Conservation (phyloP, 345 rosid species). For the Noccaea bulbosa region DNA sequence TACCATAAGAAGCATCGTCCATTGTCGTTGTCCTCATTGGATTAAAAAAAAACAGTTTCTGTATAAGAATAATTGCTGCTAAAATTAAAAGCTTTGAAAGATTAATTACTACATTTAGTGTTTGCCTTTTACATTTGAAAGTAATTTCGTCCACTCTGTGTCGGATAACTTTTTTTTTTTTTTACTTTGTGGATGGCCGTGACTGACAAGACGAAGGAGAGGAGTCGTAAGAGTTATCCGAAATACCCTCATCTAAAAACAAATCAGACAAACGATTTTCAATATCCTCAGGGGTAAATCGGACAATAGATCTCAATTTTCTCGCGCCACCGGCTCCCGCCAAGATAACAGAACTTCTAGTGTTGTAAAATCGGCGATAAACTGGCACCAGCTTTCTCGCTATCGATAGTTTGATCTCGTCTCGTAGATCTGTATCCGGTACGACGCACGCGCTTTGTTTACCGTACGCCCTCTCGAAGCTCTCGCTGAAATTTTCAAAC, state of each 20-base stretch:
- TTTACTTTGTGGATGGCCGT: not conserved
- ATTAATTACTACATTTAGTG: conserved; percentile 23
- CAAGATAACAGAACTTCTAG: conserved; percentile 32
- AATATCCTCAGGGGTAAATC: conserved; percentile 74
- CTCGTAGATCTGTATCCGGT: conserved; percentile 58
- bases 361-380: conserved; percentile 62
- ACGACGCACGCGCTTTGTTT: conserved; percentile 58
- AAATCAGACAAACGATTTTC: conserved; percentile 56
- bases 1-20: not conserved
- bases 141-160: too few species aligned
- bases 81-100: not conserved
- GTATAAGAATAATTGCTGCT: not conserved
- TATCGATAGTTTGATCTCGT: conserved; percentile 59
- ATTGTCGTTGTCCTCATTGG: conserved; percentile 16
- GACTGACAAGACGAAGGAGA: conserved; percentile 32
- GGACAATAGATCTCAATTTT: conserved; percentile 40
- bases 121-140: conserved; percentile 27
- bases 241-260: conserved; percentile 37
- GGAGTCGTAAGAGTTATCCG: not conserved
- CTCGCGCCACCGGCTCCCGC: conserved; percentile 39
- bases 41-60: not conserved
- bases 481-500: conserved; percentile 55
- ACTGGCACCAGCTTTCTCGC: conserved; percentile 50
- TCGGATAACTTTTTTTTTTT: too few species aligned
- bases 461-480: conserved; percentile 58